Evolutionary conservation across 805 yeast species (phyloP).

Genomic region (Starmerella khaoyaiensis): DNA sequence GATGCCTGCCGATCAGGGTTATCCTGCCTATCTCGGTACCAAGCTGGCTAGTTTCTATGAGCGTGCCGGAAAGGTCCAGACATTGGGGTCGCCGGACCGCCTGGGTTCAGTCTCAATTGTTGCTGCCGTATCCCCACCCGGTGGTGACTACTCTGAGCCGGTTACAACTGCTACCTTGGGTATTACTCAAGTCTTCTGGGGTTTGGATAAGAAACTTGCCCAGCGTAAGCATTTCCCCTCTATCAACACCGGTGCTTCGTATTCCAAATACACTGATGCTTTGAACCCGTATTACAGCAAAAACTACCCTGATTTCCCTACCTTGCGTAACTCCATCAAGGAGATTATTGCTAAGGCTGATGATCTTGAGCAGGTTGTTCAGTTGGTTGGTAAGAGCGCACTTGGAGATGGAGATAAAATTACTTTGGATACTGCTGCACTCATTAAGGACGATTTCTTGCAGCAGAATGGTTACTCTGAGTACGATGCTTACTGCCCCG

Average conservation of each 20-base stretch:
- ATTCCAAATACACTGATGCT: conserved; percentile 88
- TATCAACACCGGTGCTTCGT: conserved; percentile 87
- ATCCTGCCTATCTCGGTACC: conserved; percentile 99
- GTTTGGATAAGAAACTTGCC: conserved; percentile 95
- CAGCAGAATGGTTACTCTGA: conserved; percentile 99
- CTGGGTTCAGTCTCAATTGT: conserved; percentile 97
- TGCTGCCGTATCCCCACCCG: conserved; percentile 99
- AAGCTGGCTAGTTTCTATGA: conserved; percentile 97
- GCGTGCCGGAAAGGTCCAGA: conserved; percentile 95
- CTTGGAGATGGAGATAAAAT: conserved; percentile 93
- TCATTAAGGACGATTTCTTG: conserved; percentile 94
- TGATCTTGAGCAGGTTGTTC: conserved; percentile 97
- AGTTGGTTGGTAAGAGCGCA: conserved; percentile 97
- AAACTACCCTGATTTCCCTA: conserved; percentile 83
- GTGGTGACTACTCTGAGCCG: conserved; percentile 99
- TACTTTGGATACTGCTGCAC: conserved; percentile 78
- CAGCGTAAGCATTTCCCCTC: conserved; percentile 99
- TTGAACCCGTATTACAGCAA: conserved; percentile 73
- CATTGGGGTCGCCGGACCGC: conserved; percentile 94
- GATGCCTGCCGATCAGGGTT: conserved; percentile 99
- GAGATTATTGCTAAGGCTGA: conserved; percentile 95
- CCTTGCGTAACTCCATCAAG: conserved; percentile 77
- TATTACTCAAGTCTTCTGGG: conserved; percentile 99
- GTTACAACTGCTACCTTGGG: conserved; percentile 97
- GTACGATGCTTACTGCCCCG: conserved; percentile 97